These are phyloP conservation scores for Brassica nigra DNA, from an alignment of 345 rosid genomes.

Conservation along the genomic window DNA sequence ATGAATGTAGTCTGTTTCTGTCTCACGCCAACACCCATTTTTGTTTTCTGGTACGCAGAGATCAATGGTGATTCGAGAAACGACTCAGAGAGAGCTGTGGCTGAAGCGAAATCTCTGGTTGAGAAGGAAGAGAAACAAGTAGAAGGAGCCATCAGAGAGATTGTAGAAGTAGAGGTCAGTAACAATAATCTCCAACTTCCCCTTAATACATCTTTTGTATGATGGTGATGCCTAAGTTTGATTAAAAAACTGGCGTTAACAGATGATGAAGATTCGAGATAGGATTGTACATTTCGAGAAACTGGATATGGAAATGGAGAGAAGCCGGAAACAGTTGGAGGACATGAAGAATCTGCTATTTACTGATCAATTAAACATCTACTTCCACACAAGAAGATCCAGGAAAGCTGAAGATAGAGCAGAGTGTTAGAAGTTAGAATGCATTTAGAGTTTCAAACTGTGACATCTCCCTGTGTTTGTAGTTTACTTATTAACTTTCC, in stretches of 20 bases:
- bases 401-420: constrained; percentile 42
- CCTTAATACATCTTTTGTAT: background rate
- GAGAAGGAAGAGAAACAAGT: constrained; percentile 71
- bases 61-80: constrained; percentile 40
- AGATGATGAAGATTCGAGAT: constrained; percentile 78
- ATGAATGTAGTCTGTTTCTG: constrained; percentile 2
- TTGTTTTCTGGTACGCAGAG: constrained; percentile 48
- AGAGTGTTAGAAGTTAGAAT: constrained; percentile 41
- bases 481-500: background rate
- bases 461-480: background rate
- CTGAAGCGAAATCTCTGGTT: constrained; percentile 51
- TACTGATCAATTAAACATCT: constrained; percentile 71
- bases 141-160: constrained; percentile 60
- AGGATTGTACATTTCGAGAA: constrained; percentile 71
- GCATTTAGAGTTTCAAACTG: background rate
- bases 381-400: constrained; percentile 51
- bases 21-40: constrained; percentile 3
- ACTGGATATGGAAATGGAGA: constrained; percentile 81
- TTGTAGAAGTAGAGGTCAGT: constrained; percentile 68
- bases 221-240: background rate
- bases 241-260: constrained; percentile 17
- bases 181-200: constrained; percentile 10
- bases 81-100: constrained; percentile 43
- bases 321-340: constrained; percentile 78
- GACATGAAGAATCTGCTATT: constrained; percentile 72